Evolutionary conservation across 768 basidiomycete genomes (phyloP), one percentile per base, ranked within the genome.

Genomic region (Bullera alba): DNA sequence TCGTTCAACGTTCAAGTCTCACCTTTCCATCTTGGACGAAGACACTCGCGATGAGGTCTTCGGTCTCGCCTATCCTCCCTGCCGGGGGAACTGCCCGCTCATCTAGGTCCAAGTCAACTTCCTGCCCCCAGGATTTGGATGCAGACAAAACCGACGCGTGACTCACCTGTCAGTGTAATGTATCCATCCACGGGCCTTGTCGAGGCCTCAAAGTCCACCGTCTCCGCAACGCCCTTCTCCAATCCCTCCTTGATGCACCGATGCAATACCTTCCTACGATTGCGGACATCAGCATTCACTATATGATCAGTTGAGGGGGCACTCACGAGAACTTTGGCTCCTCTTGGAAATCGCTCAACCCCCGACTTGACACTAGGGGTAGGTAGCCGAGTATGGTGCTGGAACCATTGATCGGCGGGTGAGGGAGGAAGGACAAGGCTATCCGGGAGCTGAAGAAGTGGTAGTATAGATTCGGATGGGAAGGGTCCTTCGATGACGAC

Each of bases 11-110:
- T n/a, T n/a, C n/a, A 16, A n/a, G 22, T 47, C 65, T 30, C 17
- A 72, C 66, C 46, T 72, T 69, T 28, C 63, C 63, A 10, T 60
- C 58, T 46, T 67, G 51, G 1, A 72, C 71, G 45, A 67, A 72
- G n/a, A 72, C 63, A 14, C 56, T 57, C 5, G 61, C 69, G 17
- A 72, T 67, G n/a, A 70, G 53, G 51, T 72, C 71, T 50, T 72
- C 69, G 8, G 67, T 63, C 49, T 72, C 71, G 15, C 65, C 66
- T 38, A 72, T 72, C 28, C 71, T 50, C 12, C 69, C 69, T 21
- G 67, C 67, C 0, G 71, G 71, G 5, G 71, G 69, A 1, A 67
- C 25, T 2, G 64, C 67, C 46, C 70, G 36, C 39, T 66, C 65
- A 45, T 72, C 70, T 72, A 26, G 25, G 25, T 8, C 16, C 6